Evolutionary conservation across 495 filamentous ascomycete species (phyloP), one percentile per base, ranked within the genome.

Genomic region (Hypoxylon intermedium): DNA sequence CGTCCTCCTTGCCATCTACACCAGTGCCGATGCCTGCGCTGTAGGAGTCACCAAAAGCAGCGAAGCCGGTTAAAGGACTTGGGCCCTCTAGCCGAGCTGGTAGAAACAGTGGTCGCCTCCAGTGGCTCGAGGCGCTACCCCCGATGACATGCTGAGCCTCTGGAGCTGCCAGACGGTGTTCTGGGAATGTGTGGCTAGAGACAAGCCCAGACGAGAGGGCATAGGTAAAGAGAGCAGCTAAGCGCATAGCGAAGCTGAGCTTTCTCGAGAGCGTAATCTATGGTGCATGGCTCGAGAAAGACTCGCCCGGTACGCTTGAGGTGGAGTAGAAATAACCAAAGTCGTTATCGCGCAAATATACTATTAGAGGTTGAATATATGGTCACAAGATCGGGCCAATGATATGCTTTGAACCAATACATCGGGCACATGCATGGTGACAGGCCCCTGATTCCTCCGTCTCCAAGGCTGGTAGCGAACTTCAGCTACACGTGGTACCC

Each of bases 21-120:
- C 67, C 67, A 6, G 77, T 78, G 16, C 79, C 79, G 38, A 81
- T 78, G 18, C 79, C 78, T 2, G 78, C 74, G 24, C 73, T 75
- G 48, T 80, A 82, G 6, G 78, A 80, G 54, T 82, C 79, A 6
- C 79, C 79, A 30, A 81, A 65, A 11, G 77, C 72, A 43, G 70
- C 68, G 55, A 78, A 79, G 33, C 72, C 74, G 3, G 59, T 48
- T 11, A 37, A 26, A 9, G 31, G 9, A 5, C 12, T n/a, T 0
- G 21, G 9, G 5, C n/a, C 15, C 16, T 9, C 23, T 1, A 26
- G 12, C 13, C 41, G 44, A 16, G 2, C 13, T 23, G 15, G 33
- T 13, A 30, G 18, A 21, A 57, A 43, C 4, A 34, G 28, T 6
- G 57, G 52, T 15, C 16, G 47, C 44, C 28, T 34, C 16, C 43